Evolutionary conservation across 1,284 basidiomycete genomes (phyloP).

Genomic region (Gomphus bonarii): DNA sequence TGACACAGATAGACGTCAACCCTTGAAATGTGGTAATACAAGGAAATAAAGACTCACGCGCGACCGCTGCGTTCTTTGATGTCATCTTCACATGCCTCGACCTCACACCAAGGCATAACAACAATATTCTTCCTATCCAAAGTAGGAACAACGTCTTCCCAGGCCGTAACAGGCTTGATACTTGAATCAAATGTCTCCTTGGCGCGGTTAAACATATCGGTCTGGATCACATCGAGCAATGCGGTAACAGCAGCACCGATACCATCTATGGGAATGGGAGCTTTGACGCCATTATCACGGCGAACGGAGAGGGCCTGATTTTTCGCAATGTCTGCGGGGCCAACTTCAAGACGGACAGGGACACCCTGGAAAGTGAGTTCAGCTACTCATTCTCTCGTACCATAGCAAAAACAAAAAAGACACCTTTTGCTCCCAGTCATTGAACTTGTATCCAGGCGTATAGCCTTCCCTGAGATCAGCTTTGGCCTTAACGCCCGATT

Average conservation of each 20-base stretch:
- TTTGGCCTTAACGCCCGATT: conserved; percentile 73
- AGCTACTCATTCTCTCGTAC: neutral
- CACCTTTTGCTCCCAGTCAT: conserved; percentile 98
- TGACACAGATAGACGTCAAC: conserved; percentile 20
- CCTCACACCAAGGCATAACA: conserved; percentile 96
- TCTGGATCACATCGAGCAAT: conserved; percentile 82
- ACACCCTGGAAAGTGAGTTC: conserved; percentile 58
- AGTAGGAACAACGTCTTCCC: conserved; percentile 87
- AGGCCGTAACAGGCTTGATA: conserved; percentile 68
- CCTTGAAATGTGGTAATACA: neutral
- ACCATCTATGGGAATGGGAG: conserved; percentile 58
- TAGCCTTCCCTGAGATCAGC: conserved; percentile 92
- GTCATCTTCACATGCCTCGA: conserved; percentile 89
- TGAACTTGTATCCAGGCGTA: conserved; percentile 98
- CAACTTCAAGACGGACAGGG: conserved; percentile 93
- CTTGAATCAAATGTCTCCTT: conserved; percentile 67
- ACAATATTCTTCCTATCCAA: conserved; percentile 86
- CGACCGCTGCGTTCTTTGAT: conserved; percentile 92
- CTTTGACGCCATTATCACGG: conserved; percentile 79
- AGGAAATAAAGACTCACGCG: conserved; percentile 38
- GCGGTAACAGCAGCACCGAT: conserved; percentile 48
- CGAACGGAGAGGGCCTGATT: conserved; percentile 79
- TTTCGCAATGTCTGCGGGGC: conserved; percentile 86
- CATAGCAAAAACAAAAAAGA: conserved; percentile 1
- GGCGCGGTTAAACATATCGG: conserved; percentile 80